These are phyloP conservation scores for Inga laurina DNA, from an alignment of 306 rosid genomes.

Conservation along the genomic window DNA sequence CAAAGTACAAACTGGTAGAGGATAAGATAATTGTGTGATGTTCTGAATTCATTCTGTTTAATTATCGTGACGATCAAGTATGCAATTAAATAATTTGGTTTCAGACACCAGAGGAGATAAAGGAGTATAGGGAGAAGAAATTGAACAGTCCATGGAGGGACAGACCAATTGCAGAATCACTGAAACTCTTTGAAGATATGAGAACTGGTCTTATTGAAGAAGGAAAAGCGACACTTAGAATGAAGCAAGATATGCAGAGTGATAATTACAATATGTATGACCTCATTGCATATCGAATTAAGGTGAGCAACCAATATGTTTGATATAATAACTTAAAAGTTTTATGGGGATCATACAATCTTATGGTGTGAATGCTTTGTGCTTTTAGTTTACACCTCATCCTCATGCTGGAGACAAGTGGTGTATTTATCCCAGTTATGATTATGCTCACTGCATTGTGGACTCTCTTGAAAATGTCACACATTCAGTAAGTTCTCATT, in stretches of 20 bases:
- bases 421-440: slow-evolving; percentile 99
- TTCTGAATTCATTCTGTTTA: slow-evolving; percentile 13
- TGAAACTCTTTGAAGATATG: slow-evolving; percentile 91
- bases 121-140: slow-evolving; percentile 91
- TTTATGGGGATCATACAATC: slow-evolving; percentile 12
- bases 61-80: background rate
- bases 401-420: slow-evolving; percentile 99
- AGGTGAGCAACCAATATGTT: slow-evolving; percentile 53
- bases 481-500: slow-evolving; percentile 74
- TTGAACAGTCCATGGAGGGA: slow-evolving; percentile 99
- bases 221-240: slow-evolving; percentile 96
- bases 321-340: slow-evolving; percentile 25
- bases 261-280: slow-evolving; percentile 96
- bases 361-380: slow-evolving; percentile 32
- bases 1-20: background rate
- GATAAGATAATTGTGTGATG: slow-evolving; percentile 23
- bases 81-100: slow-evolving; percentile 35
- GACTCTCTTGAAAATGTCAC: slow-evolving; percentile 98
- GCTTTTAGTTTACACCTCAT: slow-evolving; percentile 81
- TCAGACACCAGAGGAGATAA: slow-evolving; percentile 89
- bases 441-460: slow-evolving; percentile 94
- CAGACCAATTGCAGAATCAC: slow-evolving; percentile 79
- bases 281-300: slow-evolving; percentile 94
- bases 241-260: slow-evolving; percentile 99
- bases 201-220: slow-evolving; percentile 77